Evolutionary conservation across 1,284 basidiomycete genomes (phyloP), one percentile per base, ranked within the genome.

Genomic region (Ustilago loliicola): DNA sequence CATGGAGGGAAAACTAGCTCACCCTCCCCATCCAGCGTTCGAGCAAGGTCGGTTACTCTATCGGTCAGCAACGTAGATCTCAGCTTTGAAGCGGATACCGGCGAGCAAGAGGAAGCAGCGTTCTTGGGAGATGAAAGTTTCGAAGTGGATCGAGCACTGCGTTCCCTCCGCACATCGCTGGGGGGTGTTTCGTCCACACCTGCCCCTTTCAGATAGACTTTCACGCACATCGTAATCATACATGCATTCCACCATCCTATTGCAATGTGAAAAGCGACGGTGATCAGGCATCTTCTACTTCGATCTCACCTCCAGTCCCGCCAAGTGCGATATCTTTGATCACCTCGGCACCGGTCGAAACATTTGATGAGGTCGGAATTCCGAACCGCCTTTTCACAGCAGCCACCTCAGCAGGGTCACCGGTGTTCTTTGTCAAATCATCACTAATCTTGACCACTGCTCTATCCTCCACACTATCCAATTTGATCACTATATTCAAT

Each of bases 61-160:
- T 42, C 61, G 1, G 21, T 27, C 17, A 61, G 32, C 29, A 34
- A 59, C 15, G 25, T 19, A 5, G 66, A 68, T 45, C n/a, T 67
- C 15, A 61, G 58, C 54, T 58, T 68, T 0, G 88, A 90, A 34
- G 15, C 2, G 1, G 54, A 36, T 5, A 58, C 27, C 17, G n/a
- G n/a, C n/a, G 55, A 13, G 15, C 47, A 67, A 0, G 61, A 52
- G 4, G 89, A 89, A 50, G 88, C 88, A 13, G 85, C 86, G 3
- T 66, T 71, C 32, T 56, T 79, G 50, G 77, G 70, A 36, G 77
- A 79, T 32, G 77, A 79, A 42, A 79, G 77, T 38, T 70, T 72
- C 21, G 62, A 79, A 34, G 74, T 79, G 23, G 76, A 78, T 23
- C 34, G 65, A 1, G 76, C 76, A 25, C 61, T 78, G 2, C 42